A percentile compares a stretch with the other conserved stretches of the same genome.
Evolutionary conservation across 2,329 filamentous ascomycete genomes (phyloP).

Genomic region (Ramularia endophylla): DNA sequence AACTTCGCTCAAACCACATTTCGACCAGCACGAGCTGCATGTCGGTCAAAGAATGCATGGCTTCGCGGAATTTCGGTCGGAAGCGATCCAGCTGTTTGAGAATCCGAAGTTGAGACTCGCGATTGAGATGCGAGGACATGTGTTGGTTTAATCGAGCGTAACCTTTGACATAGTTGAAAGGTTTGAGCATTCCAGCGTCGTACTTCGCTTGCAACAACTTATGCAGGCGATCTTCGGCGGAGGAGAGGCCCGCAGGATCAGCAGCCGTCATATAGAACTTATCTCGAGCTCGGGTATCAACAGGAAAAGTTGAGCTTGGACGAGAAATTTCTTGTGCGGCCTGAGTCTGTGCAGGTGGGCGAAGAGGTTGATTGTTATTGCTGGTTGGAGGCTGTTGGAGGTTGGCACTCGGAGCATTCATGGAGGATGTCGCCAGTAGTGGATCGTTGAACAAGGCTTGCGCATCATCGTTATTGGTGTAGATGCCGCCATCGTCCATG

Average conservation of each 20-base stretch:
- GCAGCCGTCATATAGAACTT: constrained; percentile 94
- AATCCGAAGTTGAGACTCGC: constrained; percentile 82
- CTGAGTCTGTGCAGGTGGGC: constrained; percentile 14
- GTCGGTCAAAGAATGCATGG: constrained; percentile 86
- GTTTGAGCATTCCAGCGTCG: constrained; percentile 87
- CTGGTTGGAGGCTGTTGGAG: constrained; percentile 28
- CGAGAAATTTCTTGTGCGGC: constrained; percentile 53
- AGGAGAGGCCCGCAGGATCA: constrained; percentile 80
- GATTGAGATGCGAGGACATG: constrained; percentile 82
- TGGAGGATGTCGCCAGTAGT: constrained; percentile 39
- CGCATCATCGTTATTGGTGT: constrained; percentile 36
- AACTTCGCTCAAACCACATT: constrained; percentile 96
- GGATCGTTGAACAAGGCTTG: constrained; percentile 56
- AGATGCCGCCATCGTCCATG: constrained; percentile 60
- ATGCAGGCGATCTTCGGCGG: constrained; percentile 91
- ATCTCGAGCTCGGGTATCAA: constrained; percentile 66
- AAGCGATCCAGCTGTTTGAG: constrained; percentile 87
- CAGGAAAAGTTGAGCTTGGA: constrained; percentile 55
- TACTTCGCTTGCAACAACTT: constrained; percentile 92
- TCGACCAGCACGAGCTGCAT: constrained; percentile 92
- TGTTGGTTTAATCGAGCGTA: constrained; percentile 86
- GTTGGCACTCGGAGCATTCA: constrained; percentile 41
- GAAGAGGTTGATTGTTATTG: constrained; percentile 23
- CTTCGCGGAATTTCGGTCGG: constrained; percentile 90
- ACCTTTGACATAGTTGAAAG: constrained; percentile 98